A percentile compares a stretch with the other conserved stretches of the same genome.
These are phyloP conservation scores for Pseudocercospora eumusae DNA, from an alignment of 2,329 filamentous ascomycete genomes.

Conservation along the genomic window DNA sequence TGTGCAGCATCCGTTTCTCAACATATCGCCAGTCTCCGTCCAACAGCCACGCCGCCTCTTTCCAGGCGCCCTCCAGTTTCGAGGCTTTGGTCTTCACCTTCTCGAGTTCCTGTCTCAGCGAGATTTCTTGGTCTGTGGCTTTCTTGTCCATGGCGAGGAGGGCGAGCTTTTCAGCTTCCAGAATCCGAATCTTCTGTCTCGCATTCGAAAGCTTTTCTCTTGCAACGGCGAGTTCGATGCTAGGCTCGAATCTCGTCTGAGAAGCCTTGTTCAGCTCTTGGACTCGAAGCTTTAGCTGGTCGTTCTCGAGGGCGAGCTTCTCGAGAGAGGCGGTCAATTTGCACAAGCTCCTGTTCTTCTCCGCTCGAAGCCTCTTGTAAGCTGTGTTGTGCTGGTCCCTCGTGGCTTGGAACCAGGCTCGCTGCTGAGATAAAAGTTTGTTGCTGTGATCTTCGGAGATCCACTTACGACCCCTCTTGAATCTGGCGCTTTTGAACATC, in stretches of 20 bases:
- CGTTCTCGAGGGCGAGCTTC: background rate
- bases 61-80: background rate
- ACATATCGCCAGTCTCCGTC: background rate
- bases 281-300: background rate
- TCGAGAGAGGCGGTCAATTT: background rate
- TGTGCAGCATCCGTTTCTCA: background rate
- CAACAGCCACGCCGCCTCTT: background rate
- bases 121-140: background rate
- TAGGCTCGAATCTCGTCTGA: background rate
- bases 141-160: background rate
- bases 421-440: background rate
- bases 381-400: background rate
- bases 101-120: background rate
- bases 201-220: background rate
- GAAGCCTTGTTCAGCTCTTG: background rate
- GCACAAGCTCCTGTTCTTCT: background rate
- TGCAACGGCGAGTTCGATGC: background rate
- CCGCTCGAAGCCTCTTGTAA: background rate
- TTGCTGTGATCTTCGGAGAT: background rate
- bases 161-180: background rate
- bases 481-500: background rate
- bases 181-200: background rate
- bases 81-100: background rate
- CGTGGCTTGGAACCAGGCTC: background rate
- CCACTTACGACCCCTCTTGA: background rate